Conservation (phyloP, 208 protist species). For the Acanthamoeba lenticulata region DNA sequence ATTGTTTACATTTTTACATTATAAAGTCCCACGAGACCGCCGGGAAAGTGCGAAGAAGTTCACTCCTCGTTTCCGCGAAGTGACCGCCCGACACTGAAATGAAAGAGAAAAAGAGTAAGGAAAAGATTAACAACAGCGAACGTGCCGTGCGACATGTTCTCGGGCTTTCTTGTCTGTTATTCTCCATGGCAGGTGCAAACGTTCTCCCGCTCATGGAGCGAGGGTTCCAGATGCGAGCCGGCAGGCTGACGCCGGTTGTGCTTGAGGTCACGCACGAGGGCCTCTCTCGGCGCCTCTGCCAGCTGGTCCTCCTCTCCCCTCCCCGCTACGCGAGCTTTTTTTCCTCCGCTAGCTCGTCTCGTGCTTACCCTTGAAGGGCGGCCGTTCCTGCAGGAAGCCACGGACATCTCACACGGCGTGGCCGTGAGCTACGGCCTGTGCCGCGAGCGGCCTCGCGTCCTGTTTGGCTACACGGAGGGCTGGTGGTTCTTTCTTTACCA, state of each 20-base stretch:
- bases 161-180: no score
- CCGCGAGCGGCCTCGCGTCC: not conserved
- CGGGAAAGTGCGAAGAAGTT: no score
- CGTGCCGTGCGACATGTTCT: not conserved
- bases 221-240: no score
- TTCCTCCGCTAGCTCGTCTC: not conserved
- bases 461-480: not conserved
- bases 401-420: not conserved
- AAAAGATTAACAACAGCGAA: not conserved
- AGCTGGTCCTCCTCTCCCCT: not conserved
- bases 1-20: no score
- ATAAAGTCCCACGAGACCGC: no score
- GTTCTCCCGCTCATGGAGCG: no score
- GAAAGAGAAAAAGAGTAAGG: not conserved
- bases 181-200: no score
- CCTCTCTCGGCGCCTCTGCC: not conserved
- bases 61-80: no score
- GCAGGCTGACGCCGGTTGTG: no score
- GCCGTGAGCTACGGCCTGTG: not conserved
- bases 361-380: not conserved
- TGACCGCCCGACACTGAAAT: no score
- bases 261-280: not conserved
- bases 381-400: not conserved
- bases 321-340: not conserved
- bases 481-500: constrained; percentile 10